phyloP scores from a whole-genome alignment of 805 yeast species.

The Candida pini region DNA sequence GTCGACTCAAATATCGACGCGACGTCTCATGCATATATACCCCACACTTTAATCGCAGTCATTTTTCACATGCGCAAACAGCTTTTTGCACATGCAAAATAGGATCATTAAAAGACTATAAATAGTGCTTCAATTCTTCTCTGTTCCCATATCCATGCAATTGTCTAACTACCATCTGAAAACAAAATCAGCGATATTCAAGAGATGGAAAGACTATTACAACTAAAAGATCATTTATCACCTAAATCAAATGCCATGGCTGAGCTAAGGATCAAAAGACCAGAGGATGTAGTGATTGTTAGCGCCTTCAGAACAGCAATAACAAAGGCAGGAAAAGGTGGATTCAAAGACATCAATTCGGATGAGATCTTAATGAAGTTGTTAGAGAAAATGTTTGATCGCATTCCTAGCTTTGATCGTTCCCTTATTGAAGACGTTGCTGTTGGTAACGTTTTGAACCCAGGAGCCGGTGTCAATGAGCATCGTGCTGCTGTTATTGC shows the following conservation, averaged over 20 bases:
- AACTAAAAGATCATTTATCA: constrained; percentile 28
- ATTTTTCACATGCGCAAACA: no score
- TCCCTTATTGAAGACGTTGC: constrained; percentile 72
- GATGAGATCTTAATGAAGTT: constrained; percentile 72
- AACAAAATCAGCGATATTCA: no score
- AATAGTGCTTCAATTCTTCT: no score
- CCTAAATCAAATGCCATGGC: constrained; percentile 12
- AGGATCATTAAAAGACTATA: no score
- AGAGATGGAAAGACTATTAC: constrained; percentile 36
- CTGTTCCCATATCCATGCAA: no score
- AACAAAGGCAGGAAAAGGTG: constrained; percentile 82
- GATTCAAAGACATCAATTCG: constrained; percentile 74
- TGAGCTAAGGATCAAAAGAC: constrained; percentile 40
- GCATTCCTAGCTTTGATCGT: constrained; percentile 42
- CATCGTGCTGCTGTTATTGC: constrained; percentile 89
- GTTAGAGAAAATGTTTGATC: constrained; percentile 53
- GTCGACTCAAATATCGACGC: no score
- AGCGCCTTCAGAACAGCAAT: constrained; percentile 89
- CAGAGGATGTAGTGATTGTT: constrained; percentile 88
- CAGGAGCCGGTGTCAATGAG: constrained; percentile 92
- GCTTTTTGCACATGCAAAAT: no score
- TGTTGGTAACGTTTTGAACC: constrained; percentile 87
- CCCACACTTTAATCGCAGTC: no score
- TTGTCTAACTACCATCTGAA: no score
- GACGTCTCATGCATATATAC: no score